Percentiles rank a stretch among this genome's conserved stretches.
Conservation (phyloP, 2,329 filamentous ascomycete species). For the Pseudopyricularia javanii region DNA sequence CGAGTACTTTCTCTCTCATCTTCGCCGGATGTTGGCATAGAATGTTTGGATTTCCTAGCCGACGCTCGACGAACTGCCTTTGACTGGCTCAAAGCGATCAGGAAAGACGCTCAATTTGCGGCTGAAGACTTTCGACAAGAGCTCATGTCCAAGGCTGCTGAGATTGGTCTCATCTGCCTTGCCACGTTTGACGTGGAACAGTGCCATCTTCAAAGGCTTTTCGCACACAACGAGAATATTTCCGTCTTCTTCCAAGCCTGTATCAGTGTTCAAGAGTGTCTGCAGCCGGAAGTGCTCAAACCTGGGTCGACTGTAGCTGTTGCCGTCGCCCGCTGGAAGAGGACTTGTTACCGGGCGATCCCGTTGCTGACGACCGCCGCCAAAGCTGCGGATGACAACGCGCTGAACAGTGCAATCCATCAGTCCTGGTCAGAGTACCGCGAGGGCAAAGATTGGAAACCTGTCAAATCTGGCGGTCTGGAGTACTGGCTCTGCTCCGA, state of each 20-base stretch:
- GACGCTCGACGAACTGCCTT: conserved; percentile 19
- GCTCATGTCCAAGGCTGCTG: conserved; percentile 19
- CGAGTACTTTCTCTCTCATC: conserved; percentile 27
- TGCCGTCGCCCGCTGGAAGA: conserved; percentile 14
- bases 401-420: conserved; percentile 9
- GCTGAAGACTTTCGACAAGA: conserved; percentile 15
- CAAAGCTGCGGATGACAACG: conserved; percentile 9
- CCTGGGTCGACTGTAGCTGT: conserved; percentile 6
- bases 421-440: conserved; percentile 15
- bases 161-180: conserved; percentile 27
- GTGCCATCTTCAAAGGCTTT: conserved; percentile 12
- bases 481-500: conserved; percentile 12
- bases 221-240: conserved; percentile 14
- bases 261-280: conserved; percentile 21
- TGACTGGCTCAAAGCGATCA: conserved; percentile 25
- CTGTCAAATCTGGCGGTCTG: not conserved
- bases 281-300: not conserved
- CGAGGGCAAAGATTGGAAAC: conserved; percentile 1
- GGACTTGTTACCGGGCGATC: conserved; percentile 10
- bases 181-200: conserved; percentile 31
- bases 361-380: conserved; percentile 8
- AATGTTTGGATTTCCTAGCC: conserved; percentile 18
- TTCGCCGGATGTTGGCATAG: conserved; percentile 7
- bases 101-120: conserved; percentile 10
- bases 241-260: conserved; percentile 22